Percentiles rank a stretch among this genome's conserved stretches.
phyloP scores from a whole-genome alignment of 2,329 filamentous ascomycete species.

The Xylaria sp. region DNA sequence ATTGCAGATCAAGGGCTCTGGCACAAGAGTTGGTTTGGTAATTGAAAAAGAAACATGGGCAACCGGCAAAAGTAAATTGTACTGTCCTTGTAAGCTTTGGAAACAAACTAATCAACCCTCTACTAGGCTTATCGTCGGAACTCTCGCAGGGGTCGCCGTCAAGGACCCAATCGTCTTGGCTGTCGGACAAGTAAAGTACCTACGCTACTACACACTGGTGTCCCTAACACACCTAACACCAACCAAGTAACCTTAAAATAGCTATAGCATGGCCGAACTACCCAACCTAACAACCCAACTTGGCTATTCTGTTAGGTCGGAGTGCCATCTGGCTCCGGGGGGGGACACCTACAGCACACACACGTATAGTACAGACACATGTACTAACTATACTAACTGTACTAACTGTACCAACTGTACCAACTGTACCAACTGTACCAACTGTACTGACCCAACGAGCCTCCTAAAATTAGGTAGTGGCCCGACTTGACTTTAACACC shows the following conservation, averaged over 20 bases:
- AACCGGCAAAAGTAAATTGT: conserved; percentile 36
- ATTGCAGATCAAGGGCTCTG: conserved; percentile 35
- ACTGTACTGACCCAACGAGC: conserved; percentile 4
- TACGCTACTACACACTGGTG: not conserved
- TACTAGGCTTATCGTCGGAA: conserved; percentile 38
- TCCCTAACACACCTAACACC: not conserved
- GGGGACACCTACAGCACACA: conserved; percentile 9
- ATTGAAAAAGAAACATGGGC: conserved; percentile 37
- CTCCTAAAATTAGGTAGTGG: conserved; percentile 12
- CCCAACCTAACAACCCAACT: conserved; percentile 2
- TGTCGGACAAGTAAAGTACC: conserved; percentile 15
- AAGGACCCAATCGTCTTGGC: conserved; percentile 24
- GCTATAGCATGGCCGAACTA: not conserved
- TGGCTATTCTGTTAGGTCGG: not conserved
- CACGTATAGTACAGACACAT: too few species aligned
- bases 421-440: too few species aligned
- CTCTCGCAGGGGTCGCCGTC: conserved; percentile 33
- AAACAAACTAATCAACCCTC: conserved; percentile 36
- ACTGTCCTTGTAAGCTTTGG: conserved; percentile 21
- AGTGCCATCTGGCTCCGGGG: not conserved
- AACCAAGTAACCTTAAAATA: conserved; percentile 18
- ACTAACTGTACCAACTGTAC: too few species aligned
- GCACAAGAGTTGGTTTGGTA: conserved; percentile 38
- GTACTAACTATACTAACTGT: too few species aligned
- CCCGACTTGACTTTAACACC: conserved; percentile 1